Base-by-base conservation (phyloP, 2,329 filamentous ascomycete genomes). In the Aspergillus sp. region DNA sequence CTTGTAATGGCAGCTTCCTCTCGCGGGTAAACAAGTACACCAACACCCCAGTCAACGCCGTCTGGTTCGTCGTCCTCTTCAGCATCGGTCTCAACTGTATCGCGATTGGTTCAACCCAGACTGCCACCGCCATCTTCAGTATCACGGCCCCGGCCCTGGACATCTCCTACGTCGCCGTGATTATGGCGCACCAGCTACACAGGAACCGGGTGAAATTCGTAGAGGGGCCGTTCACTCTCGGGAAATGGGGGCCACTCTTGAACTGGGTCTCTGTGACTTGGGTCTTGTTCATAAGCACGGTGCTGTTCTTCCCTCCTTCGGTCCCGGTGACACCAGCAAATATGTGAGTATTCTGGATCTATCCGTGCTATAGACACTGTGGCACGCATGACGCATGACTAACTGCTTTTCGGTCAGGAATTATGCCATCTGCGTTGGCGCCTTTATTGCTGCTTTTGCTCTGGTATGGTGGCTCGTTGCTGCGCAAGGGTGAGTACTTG, bases 51-150 rank as follows among this genome's bases (percentile, higher is more conserved):
- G 73, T 86, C 50, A 81, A 85, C 54, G 79, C 82, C 2, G 83
- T 86, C 50, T 86, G 83, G 83, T 79, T 85, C 45, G 81, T 85
- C 42, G 82, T 85, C 2, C 60, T 77, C 54, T 83, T 83, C 65
- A 83, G 81, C 56, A 62, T 71, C 47, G 59, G 73, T 52, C 74
- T 82, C 45, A 81, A 79, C 61, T 80, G 70, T 57, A 74, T 75
- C 53, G 73, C 72, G 33, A 73, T 76, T 41, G 73, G 72, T 20
- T 75, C 72, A 9, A 74, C 72, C 4, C 60, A 75, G 57, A 75
- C 73, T 2, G 71, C 72, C 33, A 73, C 75, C 1, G 76, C 76
- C 1, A 80, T 81, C 47, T 81, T 80, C 65, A 77, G 73, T 58
- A 74, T 81, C 62, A 81, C 78, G 0, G 78, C 79, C 0, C 78